Evolutionary conservation across 345 rosid species (phyloP).

Genomic region (Populus davidiana): DNA sequence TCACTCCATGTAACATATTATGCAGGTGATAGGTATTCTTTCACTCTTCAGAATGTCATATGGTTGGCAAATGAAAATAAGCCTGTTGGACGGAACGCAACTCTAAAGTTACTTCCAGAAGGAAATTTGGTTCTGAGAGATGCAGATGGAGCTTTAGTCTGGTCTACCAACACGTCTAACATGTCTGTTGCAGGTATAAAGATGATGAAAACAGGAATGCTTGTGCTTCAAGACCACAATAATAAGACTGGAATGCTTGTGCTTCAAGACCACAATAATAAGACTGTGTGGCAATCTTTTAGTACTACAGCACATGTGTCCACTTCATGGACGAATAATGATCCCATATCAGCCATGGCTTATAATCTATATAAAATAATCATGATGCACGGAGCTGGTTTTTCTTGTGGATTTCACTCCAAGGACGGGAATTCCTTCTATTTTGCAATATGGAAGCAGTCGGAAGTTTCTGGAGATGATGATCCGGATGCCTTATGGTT

Average conservation of each 20-base stretch:
- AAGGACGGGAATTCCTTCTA: neutral
- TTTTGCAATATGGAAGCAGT: neutral
- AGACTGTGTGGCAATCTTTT: neutral
- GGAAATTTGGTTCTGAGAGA: neutral
- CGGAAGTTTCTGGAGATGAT: too few relatives aligned
- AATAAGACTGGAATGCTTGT: slow-evolving; percentile 1
- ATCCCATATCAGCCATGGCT: too few relatives aligned
- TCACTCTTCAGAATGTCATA: too few relatives aligned
- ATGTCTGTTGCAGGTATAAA: neutral
- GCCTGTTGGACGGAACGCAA: neutral
- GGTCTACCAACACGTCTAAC: neutral
- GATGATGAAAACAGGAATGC: slow-evolving; percentile 1
- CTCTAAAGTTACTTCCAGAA: neutral
- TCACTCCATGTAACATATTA: too few relatives aligned
- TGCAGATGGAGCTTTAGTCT: neutral
- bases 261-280: neutral
- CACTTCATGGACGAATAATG: neutral
- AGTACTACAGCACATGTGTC: neutral
- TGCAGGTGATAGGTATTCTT: accelerated
- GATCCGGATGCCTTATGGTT: neutral
- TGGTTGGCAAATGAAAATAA: neutral
- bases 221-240: neutral
- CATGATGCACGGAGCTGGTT: neutral
- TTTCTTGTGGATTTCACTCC: slow-evolving; percentile 1
- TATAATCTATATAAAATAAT: neutral